These are phyloP conservation scores for Gynostemma pentaphyllum DNA, from an alignment of 306 rosid genomes.

Conservation along the genomic window DNA sequence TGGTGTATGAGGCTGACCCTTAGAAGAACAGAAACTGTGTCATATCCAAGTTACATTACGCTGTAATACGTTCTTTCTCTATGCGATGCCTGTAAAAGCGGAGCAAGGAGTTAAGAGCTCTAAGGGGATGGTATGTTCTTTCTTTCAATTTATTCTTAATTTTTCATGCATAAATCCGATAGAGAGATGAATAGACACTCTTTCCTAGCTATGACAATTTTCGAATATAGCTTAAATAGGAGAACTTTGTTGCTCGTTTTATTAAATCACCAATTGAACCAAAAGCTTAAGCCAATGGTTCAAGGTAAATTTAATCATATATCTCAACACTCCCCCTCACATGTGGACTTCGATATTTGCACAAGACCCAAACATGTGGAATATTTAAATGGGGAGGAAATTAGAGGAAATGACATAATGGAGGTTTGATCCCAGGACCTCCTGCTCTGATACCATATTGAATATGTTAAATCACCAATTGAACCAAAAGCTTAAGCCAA, in stretches of 20 bases:
- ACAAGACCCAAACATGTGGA: no score
- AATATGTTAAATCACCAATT: no score
- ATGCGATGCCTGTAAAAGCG: slow-evolving; percentile 78
- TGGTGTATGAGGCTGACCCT: slow-evolving; percentile 66
- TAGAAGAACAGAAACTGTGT: slow-evolving; percentile 24
- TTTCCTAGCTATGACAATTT: neutral
- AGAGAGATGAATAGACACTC: neutral
- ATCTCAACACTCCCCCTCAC: no score
- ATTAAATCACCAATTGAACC: no score
- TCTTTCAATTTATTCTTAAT: slow-evolving; percentile 3
- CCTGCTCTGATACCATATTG: no score
- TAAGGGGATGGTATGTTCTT: slow-evolving; percentile 68
- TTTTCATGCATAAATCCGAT: neutral
- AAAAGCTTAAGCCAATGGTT: no score
- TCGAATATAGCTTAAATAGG: neutral
- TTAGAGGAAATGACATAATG: no score
- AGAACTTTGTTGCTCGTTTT: neutral
- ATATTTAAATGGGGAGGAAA: no score
- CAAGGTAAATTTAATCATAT: no score
- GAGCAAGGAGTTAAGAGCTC: slow-evolving; percentile 71
- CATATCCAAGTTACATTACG: slow-evolving; percentile 25
- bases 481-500: no score
- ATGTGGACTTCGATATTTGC: no score
- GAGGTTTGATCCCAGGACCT: no score
- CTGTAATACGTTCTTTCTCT: slow-evolving; percentile 38